These are phyloP conservation scores for Aspergillus sp. DNA, from an alignment of 2,329 filamentous ascomycete species.

Conservation along the genomic window DNA sequence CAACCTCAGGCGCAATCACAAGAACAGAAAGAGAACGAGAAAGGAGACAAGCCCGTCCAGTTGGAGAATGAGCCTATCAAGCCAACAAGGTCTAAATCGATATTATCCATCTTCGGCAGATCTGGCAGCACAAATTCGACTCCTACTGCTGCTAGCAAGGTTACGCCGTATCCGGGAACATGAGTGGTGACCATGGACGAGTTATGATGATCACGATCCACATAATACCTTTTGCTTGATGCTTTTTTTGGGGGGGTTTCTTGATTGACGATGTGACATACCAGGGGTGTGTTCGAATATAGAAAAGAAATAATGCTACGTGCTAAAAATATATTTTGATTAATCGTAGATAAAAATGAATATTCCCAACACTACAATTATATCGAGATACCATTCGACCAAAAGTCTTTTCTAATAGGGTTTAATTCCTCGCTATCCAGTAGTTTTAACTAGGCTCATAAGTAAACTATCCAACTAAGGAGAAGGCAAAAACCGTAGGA, in stretches of 20 bases:
- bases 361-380: no score
- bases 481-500: background rate
- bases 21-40: slow-evolving; percentile 4
- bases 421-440: no score
- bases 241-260: background rate
- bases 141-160: slow-evolving; percentile 14
- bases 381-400: no score
- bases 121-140: slow-evolving; percentile 19
- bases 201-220: background rate
- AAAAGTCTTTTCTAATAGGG: no score
- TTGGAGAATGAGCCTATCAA: slow-evolving; percentile 10
- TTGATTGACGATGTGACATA: background rate
- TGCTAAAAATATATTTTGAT: no score
- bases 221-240: background rate
- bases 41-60: slow-evolving; percentile 8
- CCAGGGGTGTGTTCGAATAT: background rate
- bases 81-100: slow-evolving; percentile 33
- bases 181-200: slow-evolving; percentile 15
- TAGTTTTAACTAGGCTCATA: no score
- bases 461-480: slow-evolving; percentile 3
- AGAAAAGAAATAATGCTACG: background rate
- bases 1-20: background rate
- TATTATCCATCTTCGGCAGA: slow-evolving; percentile 29
- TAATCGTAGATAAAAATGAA: no score
- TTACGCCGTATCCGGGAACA: slow-evolving; percentile 39